Conservation (phyloP, 2,329 filamentous ascomycete genomes). For the Fusarium falciforme region DNA sequence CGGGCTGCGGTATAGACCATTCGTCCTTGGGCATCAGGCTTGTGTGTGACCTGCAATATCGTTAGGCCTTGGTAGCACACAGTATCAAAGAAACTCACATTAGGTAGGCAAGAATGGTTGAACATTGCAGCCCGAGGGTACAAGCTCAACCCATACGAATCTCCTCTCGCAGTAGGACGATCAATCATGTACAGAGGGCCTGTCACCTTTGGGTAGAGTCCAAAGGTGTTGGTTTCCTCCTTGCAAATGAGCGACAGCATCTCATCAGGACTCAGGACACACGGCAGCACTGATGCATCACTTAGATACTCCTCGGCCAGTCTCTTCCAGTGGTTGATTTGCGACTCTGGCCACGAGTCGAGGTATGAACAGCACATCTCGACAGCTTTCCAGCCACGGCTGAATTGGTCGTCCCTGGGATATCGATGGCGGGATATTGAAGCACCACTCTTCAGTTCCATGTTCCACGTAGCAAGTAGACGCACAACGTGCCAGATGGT, state of each 20-base stretch:
- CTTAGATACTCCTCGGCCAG: constrained; percentile 38
- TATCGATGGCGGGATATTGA: background rate
- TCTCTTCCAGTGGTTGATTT: constrained; percentile 42
- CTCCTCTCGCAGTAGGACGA: constrained; percentile 29
- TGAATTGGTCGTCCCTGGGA: constrained; percentile 32
- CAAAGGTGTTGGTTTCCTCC: constrained; percentile 47
- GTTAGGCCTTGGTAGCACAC: background rate
- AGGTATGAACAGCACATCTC: constrained; percentile 45
- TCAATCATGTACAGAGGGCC: constrained; percentile 32
- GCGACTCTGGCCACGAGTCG: constrained; percentile 43
- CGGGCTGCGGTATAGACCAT: constrained; percentile 44
- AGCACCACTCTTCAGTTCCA: constrained; percentile 23
- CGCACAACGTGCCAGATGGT: constrained; percentile 46
- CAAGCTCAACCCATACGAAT: constrained; percentile 41
- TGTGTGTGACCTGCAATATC: constrained; percentile 37
- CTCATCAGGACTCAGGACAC: constrained; percentile 26
- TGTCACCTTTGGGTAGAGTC: constrained; percentile 40
- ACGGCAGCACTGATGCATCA: constrained; percentile 28
- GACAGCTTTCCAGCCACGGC: constrained; percentile 41
- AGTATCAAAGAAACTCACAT: constrained; percentile 29
- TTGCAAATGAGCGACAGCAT: constrained; percentile 43
- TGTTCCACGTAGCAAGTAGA: constrained; percentile 40
- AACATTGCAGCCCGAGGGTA: constrained; percentile 46
- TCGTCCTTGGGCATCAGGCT: constrained; percentile 35
- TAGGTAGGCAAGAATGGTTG: constrained; percentile 46